These are phyloP conservation scores for Tilletia setariae DNA, from an alignment of 1,284 basidiomycete genomes.

Conservation along the genomic window DNA sequence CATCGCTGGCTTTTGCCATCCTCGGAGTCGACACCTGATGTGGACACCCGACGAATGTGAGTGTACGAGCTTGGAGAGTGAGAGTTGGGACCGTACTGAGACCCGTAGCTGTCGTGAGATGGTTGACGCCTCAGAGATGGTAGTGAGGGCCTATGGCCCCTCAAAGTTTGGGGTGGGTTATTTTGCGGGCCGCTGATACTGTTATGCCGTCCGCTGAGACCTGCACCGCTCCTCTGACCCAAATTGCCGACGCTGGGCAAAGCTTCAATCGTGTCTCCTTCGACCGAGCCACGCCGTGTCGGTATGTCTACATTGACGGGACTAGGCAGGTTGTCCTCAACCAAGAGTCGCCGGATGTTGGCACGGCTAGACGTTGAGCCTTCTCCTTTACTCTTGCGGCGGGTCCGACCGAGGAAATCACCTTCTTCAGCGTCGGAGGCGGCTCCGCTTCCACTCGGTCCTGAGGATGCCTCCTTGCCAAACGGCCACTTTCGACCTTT, in stretches of 20 bases:
- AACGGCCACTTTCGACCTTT: neutral
- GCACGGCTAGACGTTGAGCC: neutral
- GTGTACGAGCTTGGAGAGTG: neutral
- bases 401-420: constrained; percentile 1
- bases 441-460: neutral
- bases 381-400: constrained; percentile 2
- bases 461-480: neutral
- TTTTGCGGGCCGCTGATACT: constrained; percentile 1
- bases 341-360: neutral
- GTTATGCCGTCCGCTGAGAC: constrained; percentile 8
- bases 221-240: neutral
- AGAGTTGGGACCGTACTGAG: neutral
- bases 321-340: neutral
- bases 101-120: neutral
- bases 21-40: neutral
- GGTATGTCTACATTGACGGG: neutral
- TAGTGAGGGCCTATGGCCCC: neutral
- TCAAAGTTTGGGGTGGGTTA: neutral
- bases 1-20: constrained; percentile 5
- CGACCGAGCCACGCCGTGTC: neutral
- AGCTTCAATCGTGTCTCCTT: neutral
- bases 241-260: constrained; percentile 6
- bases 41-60: neutral
- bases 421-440: neutral
- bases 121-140: neutral